Evolutionary conservation across 352 stramenopile species (phyloP), one percentile per base, ranked within the genome.

Genomic region (Thalassiosira mediterranea): DNA sequence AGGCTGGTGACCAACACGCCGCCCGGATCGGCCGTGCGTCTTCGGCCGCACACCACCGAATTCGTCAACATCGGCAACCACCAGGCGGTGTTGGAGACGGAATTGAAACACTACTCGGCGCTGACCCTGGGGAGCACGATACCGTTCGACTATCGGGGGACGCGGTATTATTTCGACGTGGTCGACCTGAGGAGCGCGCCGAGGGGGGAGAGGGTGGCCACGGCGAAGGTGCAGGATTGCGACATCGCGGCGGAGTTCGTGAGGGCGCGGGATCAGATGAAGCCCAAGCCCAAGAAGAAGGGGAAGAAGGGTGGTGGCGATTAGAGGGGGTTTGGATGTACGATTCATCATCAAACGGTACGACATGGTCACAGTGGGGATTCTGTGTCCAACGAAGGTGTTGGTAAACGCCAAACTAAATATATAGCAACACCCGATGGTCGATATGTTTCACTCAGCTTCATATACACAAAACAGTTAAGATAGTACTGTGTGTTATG

Each of bases 111-210:
- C 75, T 93, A 93, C 60, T 86, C 70, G 49, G 73, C 78, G 0
- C 53, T 93, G 7, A 91, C 81, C 11, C 77, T 77, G 37, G 88
- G 88, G 29, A 87, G 66, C 19, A 88, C 79, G 7, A 91, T 93
- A 81, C 79, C 84, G 0, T 91, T 93, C 67, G 81, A 92, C 68
- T 93, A 91, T 62, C 86, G 86, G 29, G 71, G 66, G 0, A 79
- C 86, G 52, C 65, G 83, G 26, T 91, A 88, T 77, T 90, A 87
- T 76, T 91, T 93, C 56, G 86, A 93, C 80, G 88, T 93, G 15
- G 86, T 85, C 0, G 88, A 93, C 47, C 75, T 89, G 32, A 79
- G 82, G 67, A 80, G 75, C 28, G 76, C 79, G 31, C 82, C 83
- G 19, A 54, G 82, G 54, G 88, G 86, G 26, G 88, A 91, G 63